A percentile compares a stretch with the other conserved stretches of the same genome.
Evolutionary conservation across 345 rosid species (phyloP).

Genomic region (Punica granatum): DNA sequence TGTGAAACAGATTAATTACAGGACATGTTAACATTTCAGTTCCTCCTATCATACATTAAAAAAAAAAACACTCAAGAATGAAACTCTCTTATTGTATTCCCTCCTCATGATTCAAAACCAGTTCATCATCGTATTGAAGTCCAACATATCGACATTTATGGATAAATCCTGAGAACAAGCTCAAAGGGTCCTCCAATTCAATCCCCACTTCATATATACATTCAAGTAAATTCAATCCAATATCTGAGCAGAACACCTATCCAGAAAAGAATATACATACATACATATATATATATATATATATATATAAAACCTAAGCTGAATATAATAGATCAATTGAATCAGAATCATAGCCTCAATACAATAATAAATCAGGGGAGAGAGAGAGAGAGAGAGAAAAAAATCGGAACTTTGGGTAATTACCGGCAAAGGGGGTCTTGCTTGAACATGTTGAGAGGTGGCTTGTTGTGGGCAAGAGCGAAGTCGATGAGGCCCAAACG

Average conservation of each 20-base stretch:
- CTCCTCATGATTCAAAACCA: background rate
- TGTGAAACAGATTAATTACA: conserved; percentile 18
- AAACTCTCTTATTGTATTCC: background rate
- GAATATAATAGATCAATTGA: background rate
- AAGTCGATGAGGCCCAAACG: conserved; percentile 83
- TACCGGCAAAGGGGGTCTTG: conserved; percentile 71
- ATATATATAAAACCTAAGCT: background rate
- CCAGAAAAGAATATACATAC: too few relatives aligned
- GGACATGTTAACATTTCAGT: background rate
- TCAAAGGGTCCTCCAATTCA: background rate
- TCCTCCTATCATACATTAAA: background rate
- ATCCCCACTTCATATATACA: background rate
- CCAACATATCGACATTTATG: background rate
- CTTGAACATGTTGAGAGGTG: conserved; percentile 85
- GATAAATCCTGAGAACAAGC: background rate
- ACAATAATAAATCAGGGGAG: background rate
- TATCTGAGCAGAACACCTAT: too few relatives aligned
- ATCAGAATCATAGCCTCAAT: background rate
- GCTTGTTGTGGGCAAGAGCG: conserved; percentile 43
- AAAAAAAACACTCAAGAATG: background rate
- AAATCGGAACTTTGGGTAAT: background rate
- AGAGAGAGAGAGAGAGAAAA: too few relatives aligned
- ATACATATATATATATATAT: too few relatives aligned
- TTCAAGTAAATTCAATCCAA: too few relatives aligned
- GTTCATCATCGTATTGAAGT: background rate